These are phyloP conservation scores for Copromyces sp. DNA, from an alignment of 495 filamentous ascomycete species.

Conservation along the genomic window DNA sequence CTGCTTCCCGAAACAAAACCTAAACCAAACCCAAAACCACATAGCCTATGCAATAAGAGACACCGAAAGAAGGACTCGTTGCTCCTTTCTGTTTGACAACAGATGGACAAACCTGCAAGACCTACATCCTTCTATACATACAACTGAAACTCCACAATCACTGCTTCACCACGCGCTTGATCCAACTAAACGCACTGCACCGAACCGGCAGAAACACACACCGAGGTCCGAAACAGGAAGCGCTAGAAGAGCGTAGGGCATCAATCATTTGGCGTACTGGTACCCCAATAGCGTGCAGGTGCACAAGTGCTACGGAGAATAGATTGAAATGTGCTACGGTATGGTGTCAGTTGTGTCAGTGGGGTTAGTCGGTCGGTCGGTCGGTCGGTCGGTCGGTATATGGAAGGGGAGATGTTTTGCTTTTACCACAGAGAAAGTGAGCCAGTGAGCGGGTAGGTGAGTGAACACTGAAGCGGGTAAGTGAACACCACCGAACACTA, in stretches of 20 bases:
- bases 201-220: neutral
- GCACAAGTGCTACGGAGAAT: neutral
- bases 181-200: neutral
- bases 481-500: neutral
- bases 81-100: neutral
- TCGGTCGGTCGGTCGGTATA: neutral
- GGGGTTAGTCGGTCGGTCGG: neutral
- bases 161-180: neutral
- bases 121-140: neutral
- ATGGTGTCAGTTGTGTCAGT: neutral
- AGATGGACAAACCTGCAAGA: neutral
- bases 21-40: neutral
- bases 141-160: neutral
- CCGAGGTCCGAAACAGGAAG: neutral
- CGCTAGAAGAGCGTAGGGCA: neutral
- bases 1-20: neutral
- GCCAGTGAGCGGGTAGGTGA: neutral
- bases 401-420: neutral
- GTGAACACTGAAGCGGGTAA: neutral
- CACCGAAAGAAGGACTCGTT: neutral
- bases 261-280: neutral
- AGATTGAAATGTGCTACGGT: neutral
- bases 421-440: neutral
- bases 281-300: neutral
- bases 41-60: neutral